Evolutionary conservation across 176 grass and related monocot genomes (phyloP), one percentile per base, ranked within the genome.

Genomic region (Dactylis glomerata): DNA sequence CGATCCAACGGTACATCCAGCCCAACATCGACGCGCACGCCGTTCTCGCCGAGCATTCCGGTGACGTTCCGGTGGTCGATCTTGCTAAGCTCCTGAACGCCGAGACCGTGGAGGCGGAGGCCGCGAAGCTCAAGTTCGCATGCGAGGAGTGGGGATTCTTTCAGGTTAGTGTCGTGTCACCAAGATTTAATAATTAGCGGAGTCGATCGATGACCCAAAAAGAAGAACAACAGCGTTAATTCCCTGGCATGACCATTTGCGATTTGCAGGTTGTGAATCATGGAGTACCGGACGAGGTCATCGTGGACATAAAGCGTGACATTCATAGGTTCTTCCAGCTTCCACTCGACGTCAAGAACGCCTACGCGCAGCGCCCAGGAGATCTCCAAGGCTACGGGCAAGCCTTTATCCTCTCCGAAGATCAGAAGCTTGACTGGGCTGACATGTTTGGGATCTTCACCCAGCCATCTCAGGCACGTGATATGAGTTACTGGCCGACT

Each of bases 61-160:
- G 27, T 14, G 74, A 83, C 3, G 55, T 89, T 41, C 88, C 92
- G 0, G 40, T 76, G 20, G 50, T 92, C 13, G 83, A 92, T 66
- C 54, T 92, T 27, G 31, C 31, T 14, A 94, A 56, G 42, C 42
- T 89, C 33, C 49, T 86, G 0, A 16, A 56, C 22, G 12, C 66
- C 22, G 55, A 75, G 2, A 63, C 23, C 0, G 3, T 30, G 32
- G 69, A 90, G 13, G 83, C 56, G 10, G 92, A 94, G 87, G 57
- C 66, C 0, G 42, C 30, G 0, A 87, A 32, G 58, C 84, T 94
- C 38, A 87, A 23, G 31, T 54, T 79, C 12, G 90, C 90, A 3
- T 94, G 92, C 26, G 41, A 83, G 49, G 78, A 92, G 36, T 92
- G 92, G 90, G 92, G 90, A 0, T 94, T 94, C 75, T 94, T 94